Percentiles rank a stretch among this genome's conserved stretches.
phyloP scores from a whole-genome alignment of 305 asterid genomes.

The Fraxinus latifolia region DNA sequence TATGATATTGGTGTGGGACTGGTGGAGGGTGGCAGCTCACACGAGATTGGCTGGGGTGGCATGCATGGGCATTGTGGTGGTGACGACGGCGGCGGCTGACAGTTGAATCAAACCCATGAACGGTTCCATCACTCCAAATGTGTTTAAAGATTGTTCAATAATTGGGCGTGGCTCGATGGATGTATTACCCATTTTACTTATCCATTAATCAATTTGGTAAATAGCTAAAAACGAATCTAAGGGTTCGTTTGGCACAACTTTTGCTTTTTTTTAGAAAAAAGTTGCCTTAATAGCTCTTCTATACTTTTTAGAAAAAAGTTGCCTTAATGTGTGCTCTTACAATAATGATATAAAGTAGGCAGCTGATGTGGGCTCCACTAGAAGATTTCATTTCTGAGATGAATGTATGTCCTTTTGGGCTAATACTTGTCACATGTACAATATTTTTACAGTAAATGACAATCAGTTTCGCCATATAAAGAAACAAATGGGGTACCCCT shows the following conservation, averaged over 20 bases:
- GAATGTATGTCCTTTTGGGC: conserved; percentile 17
- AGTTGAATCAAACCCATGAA: neutral
- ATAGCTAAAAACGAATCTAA: no score
- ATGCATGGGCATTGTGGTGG: neutral
- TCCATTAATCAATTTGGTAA: neutral
- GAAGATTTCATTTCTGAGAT: neutral
- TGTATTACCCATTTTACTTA: neutral
- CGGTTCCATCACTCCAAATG: neutral
- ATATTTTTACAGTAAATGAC: conserved; percentile 27
- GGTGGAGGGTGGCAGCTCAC: neutral
- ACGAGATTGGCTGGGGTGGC: neutral
- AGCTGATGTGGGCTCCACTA: neutral
- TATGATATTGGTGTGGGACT: neutral
- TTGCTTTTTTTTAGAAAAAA: no score
- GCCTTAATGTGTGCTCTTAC: neutral
- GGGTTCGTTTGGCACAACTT: no score
- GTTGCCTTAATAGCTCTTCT: no score
- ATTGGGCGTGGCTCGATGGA: neutral
- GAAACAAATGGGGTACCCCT: conserved; percentile 22
- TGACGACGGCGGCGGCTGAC: neutral
- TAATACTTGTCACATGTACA: conserved; percentile 32
- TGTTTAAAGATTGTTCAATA: neutral
- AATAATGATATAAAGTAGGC: neutral
- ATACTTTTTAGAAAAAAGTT: no score
- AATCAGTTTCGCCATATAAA: conserved; percentile 22